These are phyloP conservation scores for Botryosphaeria agaves DNA, from an alignment of 2,329 filamentous ascomycete genomes.

Conservation along the genomic window DNA sequence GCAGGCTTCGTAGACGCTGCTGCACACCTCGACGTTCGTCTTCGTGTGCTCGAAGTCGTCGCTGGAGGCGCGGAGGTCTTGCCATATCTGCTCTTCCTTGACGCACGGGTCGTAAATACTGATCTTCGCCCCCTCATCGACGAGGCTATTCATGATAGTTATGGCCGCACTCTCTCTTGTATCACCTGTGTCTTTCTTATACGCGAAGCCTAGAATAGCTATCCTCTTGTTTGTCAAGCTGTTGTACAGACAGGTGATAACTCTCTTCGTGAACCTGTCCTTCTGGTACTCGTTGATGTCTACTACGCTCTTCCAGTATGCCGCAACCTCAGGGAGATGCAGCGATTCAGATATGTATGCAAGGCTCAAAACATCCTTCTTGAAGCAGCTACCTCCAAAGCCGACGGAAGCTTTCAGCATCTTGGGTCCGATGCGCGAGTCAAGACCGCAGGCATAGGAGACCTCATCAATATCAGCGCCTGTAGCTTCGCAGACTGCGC, in stretches of 20 bases:
- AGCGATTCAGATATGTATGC: conserved; percentile 57
- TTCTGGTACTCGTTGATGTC: conserved; percentile 63
- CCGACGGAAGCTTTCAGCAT: conserved; percentile 61
- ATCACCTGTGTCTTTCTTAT: conserved; percentile 66
- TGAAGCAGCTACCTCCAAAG: conserved; percentile 68
- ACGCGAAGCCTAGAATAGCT: conserved; percentile 55
- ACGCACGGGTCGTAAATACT: conserved; percentile 48
- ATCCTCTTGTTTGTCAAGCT: conserved; percentile 55
- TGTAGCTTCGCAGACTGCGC: conserved; percentile 61
- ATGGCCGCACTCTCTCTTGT: conserved; percentile 55
- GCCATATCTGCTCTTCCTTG: conserved; percentile 14
- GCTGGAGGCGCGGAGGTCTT: conserved; percentile 11
- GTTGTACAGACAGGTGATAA: conserved; percentile 50
- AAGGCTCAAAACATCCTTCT: conserved; percentile 61
- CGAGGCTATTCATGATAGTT: conserved; percentile 46
- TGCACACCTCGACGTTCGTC: conserved; percentile 11
- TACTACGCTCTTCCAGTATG: conserved; percentile 60
- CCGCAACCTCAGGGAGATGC: conserved; percentile 51
- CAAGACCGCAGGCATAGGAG: conserved; percentile 47
- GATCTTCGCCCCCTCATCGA: conserved; percentile 46
- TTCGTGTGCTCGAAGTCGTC: conserved; percentile 9
- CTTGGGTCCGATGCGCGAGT: conserved; percentile 53
- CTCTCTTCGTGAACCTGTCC: conserved; percentile 46
- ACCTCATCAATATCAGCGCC: conserved; percentile 64
- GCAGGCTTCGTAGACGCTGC: conserved; percentile 14